Conservation (phyloP, 2,329 filamentous ascomycete species). For the Aspergillus fischeri region DNA sequence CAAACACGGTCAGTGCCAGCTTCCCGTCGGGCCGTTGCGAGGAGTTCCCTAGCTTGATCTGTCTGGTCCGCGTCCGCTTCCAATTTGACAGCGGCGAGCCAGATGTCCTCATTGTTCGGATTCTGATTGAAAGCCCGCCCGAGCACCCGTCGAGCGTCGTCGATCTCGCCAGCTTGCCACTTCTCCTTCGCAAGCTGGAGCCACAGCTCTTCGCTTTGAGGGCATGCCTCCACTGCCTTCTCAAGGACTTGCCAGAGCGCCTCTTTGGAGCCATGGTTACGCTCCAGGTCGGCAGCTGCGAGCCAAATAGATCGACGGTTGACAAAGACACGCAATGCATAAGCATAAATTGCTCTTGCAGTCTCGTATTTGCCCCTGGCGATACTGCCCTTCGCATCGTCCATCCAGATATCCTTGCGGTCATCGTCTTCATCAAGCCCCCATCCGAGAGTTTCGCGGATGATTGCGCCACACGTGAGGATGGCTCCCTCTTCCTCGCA, state of each 20-base stretch:
- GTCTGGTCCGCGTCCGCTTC: conserved; percentile 85
- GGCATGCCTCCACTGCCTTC: conserved; percentile 90
- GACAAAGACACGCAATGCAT: conserved; percentile 82
- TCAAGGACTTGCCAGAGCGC: conserved; percentile 80
- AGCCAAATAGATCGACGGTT: conserved; percentile 86
- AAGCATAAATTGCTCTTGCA: conserved; percentile 87
- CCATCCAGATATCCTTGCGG: conserved; percentile 91
- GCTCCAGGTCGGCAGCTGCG: conserved; percentile 84
- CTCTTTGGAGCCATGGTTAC: conserved; percentile 80
- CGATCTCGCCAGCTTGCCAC: conserved; percentile 81
- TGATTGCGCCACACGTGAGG: conserved; percentile 82
- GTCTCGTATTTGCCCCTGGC: conserved; percentile 81
- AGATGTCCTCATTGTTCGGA: conserved; percentile 95
- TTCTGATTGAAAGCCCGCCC: conserved; percentile 91
- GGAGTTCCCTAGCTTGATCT: conserved; percentile 74
- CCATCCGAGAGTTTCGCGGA: conserved; percentile 90
- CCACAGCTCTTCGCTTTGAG: conserved; percentile 87
- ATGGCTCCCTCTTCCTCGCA: conserved; percentile 89
- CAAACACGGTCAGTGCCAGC: conserved; percentile 94
- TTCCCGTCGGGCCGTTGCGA: conserved; percentile 77
- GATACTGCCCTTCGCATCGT: conserved; percentile 81
- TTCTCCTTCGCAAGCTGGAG: conserved; percentile 94
- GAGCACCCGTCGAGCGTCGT: conserved; percentile 80
- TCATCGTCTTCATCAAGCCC: conserved; percentile 93
- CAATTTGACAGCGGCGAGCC: conserved; percentile 91